Evolutionary conservation across 257 asterid genomes (phyloP).

Genomic region (Thymus mandschuricus): DNA sequence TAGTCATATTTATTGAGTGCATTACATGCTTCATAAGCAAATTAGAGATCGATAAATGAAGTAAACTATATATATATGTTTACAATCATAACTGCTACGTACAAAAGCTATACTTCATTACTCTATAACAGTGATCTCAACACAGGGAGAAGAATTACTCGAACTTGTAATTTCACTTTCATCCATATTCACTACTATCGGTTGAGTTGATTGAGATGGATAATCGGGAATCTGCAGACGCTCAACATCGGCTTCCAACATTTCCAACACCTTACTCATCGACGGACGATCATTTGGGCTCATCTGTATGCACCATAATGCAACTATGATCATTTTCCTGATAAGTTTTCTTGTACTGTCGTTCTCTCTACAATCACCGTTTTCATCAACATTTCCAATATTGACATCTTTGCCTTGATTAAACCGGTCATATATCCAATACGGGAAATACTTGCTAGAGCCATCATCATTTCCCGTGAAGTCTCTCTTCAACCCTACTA

Average conservation of each 20-base stretch:
- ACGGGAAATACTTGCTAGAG: background rate
- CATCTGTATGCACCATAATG: conserved; percentile 29
- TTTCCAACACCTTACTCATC: conserved; percentile 38
- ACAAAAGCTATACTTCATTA: no score
- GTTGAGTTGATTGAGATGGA: background rate
- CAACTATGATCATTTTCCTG: conserved; percentile 35
- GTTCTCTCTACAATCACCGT: background rate
- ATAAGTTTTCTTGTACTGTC: background rate
- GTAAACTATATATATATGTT: no score
- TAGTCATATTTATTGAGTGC: no score
- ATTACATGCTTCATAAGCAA: no score
- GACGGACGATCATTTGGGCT: conserved; percentile 42
- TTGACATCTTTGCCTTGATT: background rate
- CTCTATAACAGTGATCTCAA: no score
- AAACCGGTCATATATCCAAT: background rate
- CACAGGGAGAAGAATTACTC: background rate
- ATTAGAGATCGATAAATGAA: no score
- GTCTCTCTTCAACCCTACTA: background rate
- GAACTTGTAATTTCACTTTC: conserved; percentile 7
- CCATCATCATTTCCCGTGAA: no score
- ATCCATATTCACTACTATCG: background rate
- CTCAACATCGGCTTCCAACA: conserved; percentile 43
- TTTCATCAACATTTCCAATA: background rate
- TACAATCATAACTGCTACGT: no score
- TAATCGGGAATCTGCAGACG: conserved; percentile 9